Percentiles rank a stretch among this genome's conserved stretches.
Evolutionary conservation across 2,329 filamentous ascomycete species (phyloP).

Genomic region (Ceratocystis alfenasii): DNA sequence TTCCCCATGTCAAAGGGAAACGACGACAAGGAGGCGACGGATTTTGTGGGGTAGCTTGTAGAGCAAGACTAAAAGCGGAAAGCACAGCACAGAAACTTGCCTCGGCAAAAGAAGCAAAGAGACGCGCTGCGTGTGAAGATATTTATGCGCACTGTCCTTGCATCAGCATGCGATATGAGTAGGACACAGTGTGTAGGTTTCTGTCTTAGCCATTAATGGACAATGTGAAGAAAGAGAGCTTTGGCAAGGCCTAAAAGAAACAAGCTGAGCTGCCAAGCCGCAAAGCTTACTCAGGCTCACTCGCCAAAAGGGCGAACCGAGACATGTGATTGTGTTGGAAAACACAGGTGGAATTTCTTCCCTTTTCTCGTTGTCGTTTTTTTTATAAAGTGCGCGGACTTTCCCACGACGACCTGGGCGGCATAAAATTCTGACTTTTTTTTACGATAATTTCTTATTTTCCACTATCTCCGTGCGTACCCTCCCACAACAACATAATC

Average conservation of each 20-base stretch:
- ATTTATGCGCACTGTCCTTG: neutral
- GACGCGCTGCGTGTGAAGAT: neutral
- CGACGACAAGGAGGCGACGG: neutral
- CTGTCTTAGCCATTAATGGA: too few relatives aligned
- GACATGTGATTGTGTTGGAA: neutral
- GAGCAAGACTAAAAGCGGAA: neutral
- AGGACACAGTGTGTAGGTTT: neutral
- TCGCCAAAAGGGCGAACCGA: neutral
- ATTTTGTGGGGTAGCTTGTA: neutral
- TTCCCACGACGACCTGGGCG: neutral
- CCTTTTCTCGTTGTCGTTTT: too few relatives aligned
- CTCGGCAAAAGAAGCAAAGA: neutral
- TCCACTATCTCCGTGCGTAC: neutral
- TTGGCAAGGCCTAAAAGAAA: too few relatives aligned
- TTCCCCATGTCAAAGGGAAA: neutral
- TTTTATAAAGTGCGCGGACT: neutral
- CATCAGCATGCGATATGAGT: neutral
- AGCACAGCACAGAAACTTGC: neutral
- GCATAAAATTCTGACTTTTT: neutral
- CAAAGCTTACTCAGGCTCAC: too few relatives aligned
- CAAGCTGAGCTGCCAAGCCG: too few relatives aligned
- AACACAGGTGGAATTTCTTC: too few relatives aligned
- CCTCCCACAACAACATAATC: too few relatives aligned
- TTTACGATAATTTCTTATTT: slow-evolving; percentile 11
- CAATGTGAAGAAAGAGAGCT: too few relatives aligned